These are phyloP conservation scores for Xylaria sp. DNA, from an alignment of 2,329 filamentous ascomycete genomes.

Conservation along the genomic window DNA sequence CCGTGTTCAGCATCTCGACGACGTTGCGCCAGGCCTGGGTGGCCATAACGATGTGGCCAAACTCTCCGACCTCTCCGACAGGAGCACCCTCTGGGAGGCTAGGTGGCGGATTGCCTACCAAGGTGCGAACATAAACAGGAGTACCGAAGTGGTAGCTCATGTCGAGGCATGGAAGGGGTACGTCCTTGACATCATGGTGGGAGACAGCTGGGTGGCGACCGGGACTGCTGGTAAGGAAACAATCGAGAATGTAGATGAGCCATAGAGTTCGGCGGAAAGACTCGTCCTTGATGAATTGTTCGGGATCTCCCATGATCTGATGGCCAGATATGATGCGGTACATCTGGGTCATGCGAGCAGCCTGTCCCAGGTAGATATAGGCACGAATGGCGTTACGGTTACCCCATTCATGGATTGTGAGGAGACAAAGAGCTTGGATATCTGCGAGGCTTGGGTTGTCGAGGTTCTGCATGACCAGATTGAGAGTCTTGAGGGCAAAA, in stretches of 20 bases:
- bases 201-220: constrained; percentile 54
- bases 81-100: constrained; percentile 36
- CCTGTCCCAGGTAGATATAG: constrained; percentile 59
- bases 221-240: constrained; percentile 56
- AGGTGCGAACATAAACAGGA: constrained; percentile 53
- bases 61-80: constrained; percentile 53
- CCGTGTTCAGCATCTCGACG: constrained; percentile 55
- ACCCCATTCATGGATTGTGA: constrained; percentile 60
- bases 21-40: constrained; percentile 58
- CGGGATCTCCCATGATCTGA: constrained; percentile 46
- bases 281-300: constrained; percentile 57
- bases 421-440: constrained; percentile 55
- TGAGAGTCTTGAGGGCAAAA: constrained; percentile 54
- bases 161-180: constrained; percentile 54
- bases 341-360: constrained; percentile 61
- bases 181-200: constrained; percentile 48
- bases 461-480: constrained; percentile 52
- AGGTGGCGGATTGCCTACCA: constrained; percentile 39
- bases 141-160: constrained; percentile 61
- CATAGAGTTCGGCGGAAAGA: constrained; percentile 57
- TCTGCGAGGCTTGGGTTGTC: constrained; percentile 56
- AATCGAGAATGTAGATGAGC: constrained; percentile 59
- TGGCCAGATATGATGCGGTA: constrained; percentile 55
- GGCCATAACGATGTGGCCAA: constrained; percentile 56
- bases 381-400: constrained; percentile 56